Evolutionary conservation across 2,329 filamentous ascomycete species (phyloP).

Genomic region (Chalaropsis thielavioides): DNA sequence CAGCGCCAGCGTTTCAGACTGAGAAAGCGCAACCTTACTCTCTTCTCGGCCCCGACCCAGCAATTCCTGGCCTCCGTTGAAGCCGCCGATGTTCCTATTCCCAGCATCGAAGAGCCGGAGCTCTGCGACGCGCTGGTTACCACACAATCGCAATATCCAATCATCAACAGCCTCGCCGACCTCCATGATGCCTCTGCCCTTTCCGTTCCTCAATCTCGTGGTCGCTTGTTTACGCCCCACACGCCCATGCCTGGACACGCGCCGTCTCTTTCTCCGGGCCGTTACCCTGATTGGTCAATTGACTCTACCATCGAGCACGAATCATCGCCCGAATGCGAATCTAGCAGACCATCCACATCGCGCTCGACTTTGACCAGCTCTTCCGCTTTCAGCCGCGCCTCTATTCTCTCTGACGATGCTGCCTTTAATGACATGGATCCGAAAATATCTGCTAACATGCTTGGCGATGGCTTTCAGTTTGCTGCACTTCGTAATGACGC

Average conservation of each 20-base stretch:
- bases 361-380: constrained; percentile 44
- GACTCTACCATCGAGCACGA: constrained; percentile 43
- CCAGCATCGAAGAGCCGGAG: constrained; percentile 47
- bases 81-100: constrained; percentile 48
- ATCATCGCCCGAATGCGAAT: constrained; percentile 44
- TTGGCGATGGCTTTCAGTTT: constrained; percentile 1
- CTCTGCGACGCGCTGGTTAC: constrained; percentile 26
- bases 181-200: constrained; percentile 32
- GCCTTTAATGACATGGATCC: constrained; percentile 37
- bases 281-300: constrained; percentile 45
- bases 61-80: constrained; percentile 54
- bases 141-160: constrained; percentile 21
- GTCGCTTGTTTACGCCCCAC: constrained; percentile 29
- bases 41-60: constrained; percentile 43
- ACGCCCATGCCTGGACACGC: constrained; percentile 39
- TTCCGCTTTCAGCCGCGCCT: constrained; percentile 43
- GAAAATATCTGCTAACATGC: constrained; percentile 1
- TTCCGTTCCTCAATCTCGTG: constrained; percentile 7
- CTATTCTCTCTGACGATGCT: constrained; percentile 41
- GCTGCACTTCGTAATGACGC: not conserved
- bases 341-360: constrained; percentile 45
- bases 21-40: constrained; percentile 40
- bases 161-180: constrained; percentile 25
- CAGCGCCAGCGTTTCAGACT: constrained; percentile 40
- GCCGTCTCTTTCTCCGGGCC: constrained; percentile 31